Base-by-base conservation (phyloP, 1,284 basidiomycete species). In the Cryptococcus sp. region DNA sequence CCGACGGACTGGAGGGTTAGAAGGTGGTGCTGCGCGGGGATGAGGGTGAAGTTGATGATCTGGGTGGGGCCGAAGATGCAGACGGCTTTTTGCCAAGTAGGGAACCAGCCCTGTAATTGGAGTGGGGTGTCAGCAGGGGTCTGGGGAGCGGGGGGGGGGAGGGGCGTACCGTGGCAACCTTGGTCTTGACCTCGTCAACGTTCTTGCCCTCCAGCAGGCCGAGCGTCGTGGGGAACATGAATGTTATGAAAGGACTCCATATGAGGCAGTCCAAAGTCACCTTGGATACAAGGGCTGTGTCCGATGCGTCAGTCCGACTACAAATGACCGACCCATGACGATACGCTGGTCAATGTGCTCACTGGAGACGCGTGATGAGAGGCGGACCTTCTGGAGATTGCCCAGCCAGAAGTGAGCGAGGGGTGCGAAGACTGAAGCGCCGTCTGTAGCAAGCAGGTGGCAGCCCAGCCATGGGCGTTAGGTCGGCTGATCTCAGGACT, bases 21-120 rank as follows among this genome's bases (percentile, higher is more conserved):
- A 58, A 92, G 85, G n/a, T 89, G 84, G 53, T 91, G 79, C 66
- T 91, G 89, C 4, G 82, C 82, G 0, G 90, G 91, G 0, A 92
- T 82, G 50, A 92, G 23, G 13, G 84, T 79, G 68, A 92, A 92
- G 78, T 93, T 93, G 79, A 90, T 78, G 54, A 88, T 72, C 71
- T 92, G 89, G 0, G 88, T 84, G 0, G 90, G 90, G 46, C 86
- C 81, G 71, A 88, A 91, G 9, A 91, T 88, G 13, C 77, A 80
- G 11, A 72, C 59, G 7, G 68, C 68, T 58, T 69, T 69, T 23
- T 61, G 58, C 64, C 68, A 71, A 9, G 68, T 70, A 12, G 66
- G 65, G 43, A 69, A 60, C 61, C 69, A 73, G 1, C 66, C 64
- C 68, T 72, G 38, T 28, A 35, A 4, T 13, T 16, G 13, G 50